Conservation (phyloP, 2,329 filamentous ascomycete genomes). For the Meredithiella fracta region DNA sequence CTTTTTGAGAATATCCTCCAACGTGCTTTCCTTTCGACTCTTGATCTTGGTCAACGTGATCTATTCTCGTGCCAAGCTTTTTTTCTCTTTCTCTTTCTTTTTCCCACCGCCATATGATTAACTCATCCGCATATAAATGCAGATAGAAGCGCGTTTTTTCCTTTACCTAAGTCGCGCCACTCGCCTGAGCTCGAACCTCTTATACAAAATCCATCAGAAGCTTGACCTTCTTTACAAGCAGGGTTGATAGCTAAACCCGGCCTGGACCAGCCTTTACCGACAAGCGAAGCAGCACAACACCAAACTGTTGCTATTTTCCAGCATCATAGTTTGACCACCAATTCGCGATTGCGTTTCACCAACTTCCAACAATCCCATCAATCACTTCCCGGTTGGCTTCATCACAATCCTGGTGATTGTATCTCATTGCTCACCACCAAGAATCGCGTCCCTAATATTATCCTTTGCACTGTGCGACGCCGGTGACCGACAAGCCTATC, state of each 20-base stretch:
- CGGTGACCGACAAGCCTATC: not conserved
- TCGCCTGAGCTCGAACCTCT: not conserved
- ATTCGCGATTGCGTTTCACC: not conserved
- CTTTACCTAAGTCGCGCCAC: not conserved
- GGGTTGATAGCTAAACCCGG: not conserved
- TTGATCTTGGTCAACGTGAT: not conserved
- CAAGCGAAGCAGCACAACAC: constrained; percentile 3
- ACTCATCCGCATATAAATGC: not conserved
- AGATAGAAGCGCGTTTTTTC: not conserved
- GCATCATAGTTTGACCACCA: not conserved
- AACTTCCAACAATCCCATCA: not conserved
- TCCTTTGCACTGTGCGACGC: not conserved
- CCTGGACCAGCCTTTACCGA: not conserved
- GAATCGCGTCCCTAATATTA: not conserved
- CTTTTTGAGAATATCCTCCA: not conserved
- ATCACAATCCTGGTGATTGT: not conserved
- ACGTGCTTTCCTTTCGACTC: not conserved
- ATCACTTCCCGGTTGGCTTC: not conserved
- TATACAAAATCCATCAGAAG: not conserved
- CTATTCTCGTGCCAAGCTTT: not conserved
- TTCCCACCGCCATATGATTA: too few species aligned
- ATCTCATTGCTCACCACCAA: not conserved
- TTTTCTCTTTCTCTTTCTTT: not conserved
- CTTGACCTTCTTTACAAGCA: not conserved
- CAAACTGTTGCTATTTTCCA: not conserved